Evolutionary conservation across 2,329 filamentous ascomycete genomes (phyloP).

Genomic region (Pochonia chlamydosporia): DNA sequence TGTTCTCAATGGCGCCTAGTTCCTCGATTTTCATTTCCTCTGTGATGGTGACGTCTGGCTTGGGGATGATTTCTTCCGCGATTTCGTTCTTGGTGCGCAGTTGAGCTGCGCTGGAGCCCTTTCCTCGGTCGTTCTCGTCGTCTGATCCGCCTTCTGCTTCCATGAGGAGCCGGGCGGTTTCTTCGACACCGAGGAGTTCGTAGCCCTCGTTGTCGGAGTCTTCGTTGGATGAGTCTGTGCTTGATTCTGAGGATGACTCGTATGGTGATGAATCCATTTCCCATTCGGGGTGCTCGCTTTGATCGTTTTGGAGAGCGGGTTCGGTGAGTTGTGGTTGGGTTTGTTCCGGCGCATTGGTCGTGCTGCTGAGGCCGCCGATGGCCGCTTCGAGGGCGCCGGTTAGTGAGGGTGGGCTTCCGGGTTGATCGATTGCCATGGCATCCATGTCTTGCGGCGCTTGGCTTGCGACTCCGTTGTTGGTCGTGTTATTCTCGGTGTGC

Average conservation of each 20-base stretch:
- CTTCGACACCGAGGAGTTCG: constrained; percentile 71
- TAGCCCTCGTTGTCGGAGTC: constrained; percentile 59
- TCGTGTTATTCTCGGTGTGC: background rate
- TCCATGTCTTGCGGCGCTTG: constrained; percentile 13
- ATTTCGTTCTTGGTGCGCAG: constrained; percentile 81
- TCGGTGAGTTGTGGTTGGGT: constrained; percentile 5
- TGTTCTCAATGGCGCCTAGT: constrained; percentile 68
- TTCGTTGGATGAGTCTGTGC: constrained; percentile 50
- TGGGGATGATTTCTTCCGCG: constrained; percentile 56
- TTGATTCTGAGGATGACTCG: constrained; percentile 58
- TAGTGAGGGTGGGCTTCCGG: constrained; percentile 30
- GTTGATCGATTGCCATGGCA: constrained; percentile 31
- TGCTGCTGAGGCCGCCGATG: constrained; percentile 28
- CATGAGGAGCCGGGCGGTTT: constrained; percentile 82
- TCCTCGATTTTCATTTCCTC: constrained; percentile 70
- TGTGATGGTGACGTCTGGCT: constrained; percentile 74
- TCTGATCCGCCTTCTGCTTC: constrained; percentile 73
- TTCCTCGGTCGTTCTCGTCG: constrained; percentile 57
- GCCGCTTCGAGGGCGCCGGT: constrained; percentile 39
- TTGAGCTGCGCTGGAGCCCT: constrained; percentile 34
- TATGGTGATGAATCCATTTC: constrained; percentile 74
- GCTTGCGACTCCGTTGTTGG: background rate
- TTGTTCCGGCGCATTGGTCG: constrained; percentile 9
- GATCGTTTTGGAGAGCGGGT: constrained; percentile 24
- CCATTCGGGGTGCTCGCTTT: constrained; percentile 66